Evolutionary conservation across 164 flowering plant genomes (phyloP), one percentile per base, ranked within the genome.

Genomic region (Dillenia suffruticosa): DNA sequence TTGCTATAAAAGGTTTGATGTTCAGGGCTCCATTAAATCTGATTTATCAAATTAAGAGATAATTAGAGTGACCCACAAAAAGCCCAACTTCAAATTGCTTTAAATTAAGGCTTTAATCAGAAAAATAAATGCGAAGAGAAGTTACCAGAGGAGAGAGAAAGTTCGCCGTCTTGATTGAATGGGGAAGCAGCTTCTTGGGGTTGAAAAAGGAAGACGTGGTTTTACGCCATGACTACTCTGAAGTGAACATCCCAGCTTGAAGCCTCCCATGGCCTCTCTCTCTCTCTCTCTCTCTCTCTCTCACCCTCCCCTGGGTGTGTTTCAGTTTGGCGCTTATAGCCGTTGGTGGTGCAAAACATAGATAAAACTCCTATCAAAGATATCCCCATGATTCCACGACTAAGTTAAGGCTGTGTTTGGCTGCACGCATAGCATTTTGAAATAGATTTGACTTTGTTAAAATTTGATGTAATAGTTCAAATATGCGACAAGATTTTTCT

Each of bases 201-300:
- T 22, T 12, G 69, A 60, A 17, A 68, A 59, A 3, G 73, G 73
- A 12, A 60, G 14, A 8, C 62, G 57, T 53, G 68, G 50, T 67
- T 67, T 72, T 49, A 70, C 57, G 58, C 64, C 74, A 70, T 63
- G 57, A 54, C 62, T 22, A 22, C 51, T 32, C 11, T 17, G 58
- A 10, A 69, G 54, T 49, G 73, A 56, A 64, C 65, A 60, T 54
- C 62, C 66, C 12, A 74, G 76, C 75, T 69, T 77, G 65, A 77
- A 63, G 56, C 71, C 72, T 49, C 63, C 79, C 86, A 82, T 82
- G 74, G 68, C 71, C 1, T 11, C 17, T 52, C 9, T 48, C 52
- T 51, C 46, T 24, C 24, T 57, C 62, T 14, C 12, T 57, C 57
- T 44, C 13, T 44, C 40, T 26, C 10, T 56, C 57, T 47, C 54